Conservation (phyloP, 306 rosid genomes). For the Inga leiocalycina region DNA sequence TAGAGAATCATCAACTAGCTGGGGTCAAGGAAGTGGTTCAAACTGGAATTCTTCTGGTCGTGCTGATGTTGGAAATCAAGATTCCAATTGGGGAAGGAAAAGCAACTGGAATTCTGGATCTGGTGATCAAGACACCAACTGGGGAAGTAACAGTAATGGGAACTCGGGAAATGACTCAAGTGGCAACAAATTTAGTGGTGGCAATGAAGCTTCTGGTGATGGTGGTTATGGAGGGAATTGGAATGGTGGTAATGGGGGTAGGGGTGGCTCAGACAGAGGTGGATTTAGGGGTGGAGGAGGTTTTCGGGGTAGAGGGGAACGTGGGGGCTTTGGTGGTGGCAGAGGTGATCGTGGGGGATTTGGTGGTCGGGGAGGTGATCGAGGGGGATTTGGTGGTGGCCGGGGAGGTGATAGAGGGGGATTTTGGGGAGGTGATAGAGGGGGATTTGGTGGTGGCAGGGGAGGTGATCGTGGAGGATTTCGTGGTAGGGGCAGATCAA, state of each 20-base stretch:
- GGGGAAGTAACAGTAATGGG: slow-evolving; percentile 29
- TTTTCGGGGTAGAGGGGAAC: slow-evolving; percentile 48
- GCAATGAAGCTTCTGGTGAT: slow-evolving; percentile 42
- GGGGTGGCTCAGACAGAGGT: slow-evolving; percentile 51
- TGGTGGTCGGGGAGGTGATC: slow-evolving; percentile 38
- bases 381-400: slow-evolving; percentile 35
- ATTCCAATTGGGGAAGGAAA: slow-evolving; percentile 39
- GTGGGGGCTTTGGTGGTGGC: slow-evolving; percentile 56
- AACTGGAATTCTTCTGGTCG: slow-evolving; percentile 30
- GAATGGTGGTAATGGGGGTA: slow-evolving; percentile 73
- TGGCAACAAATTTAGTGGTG: slow-evolving; percentile 41
- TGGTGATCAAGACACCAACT: slow-evolving; percentile 23
- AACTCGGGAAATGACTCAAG: slow-evolving; percentile 38
- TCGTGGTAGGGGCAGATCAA: slow-evolving; percentile 59
- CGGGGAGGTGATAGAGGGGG: slow-evolving; percentile 47
- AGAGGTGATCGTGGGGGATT: slow-evolving; percentile 17
- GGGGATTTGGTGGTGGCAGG: slow-evolving; percentile 59
- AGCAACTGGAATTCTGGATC: slow-evolving; percentile 41
- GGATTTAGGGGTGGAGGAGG: slow-evolving; percentile 61
- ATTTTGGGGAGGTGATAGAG: slow-evolving; percentile 20
- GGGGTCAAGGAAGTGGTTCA: slow-evolving; percentile 22
- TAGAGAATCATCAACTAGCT: slow-evolving; percentile 9
- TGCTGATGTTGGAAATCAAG: slow-evolving; percentile 22
- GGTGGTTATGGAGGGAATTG: slow-evolving; percentile 47
- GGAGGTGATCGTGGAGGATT: slow-evolving; percentile 42